A percentile compares a stretch with the other conserved stretches of the same genome.
These are phyloP conservation scores for Lichtheimia hyalospora DNA, from an alignment of 371 early-diverging fungal genomes.

Conservation along the genomic window DNA sequence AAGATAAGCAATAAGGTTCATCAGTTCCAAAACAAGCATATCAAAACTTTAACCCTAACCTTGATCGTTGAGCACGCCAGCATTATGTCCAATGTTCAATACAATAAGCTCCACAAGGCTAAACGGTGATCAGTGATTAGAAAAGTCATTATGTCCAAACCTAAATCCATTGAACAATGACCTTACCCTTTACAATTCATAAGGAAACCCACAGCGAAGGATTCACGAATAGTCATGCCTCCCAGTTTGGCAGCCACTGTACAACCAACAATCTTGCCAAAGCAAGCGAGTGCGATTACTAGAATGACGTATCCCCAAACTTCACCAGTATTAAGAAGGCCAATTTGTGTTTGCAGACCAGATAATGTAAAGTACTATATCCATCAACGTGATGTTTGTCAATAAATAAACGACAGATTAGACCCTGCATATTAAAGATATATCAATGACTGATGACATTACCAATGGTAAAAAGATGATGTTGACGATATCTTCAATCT, in stretches of 20 bases:
- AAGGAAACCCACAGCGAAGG: slow-evolving; percentile 83
- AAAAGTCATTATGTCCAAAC: background rate
- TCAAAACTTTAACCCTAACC: slow-evolving; percentile 23
- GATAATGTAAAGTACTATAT: slow-evolving; percentile 86
- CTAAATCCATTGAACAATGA: background rate
- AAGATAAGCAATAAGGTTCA: background rate
- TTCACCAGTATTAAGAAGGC: slow-evolving; percentile 63
- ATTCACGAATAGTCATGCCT: slow-evolving; percentile 81
- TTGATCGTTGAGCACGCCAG: slow-evolving; percentile 76
- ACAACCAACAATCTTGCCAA: slow-evolving; percentile 90
- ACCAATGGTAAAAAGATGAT: slow-evolving; percentile 87
- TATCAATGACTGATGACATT: slow-evolving; percentile 8
- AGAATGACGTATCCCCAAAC: slow-evolving; percentile 83
- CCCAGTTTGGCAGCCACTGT: slow-evolving; percentile 67
- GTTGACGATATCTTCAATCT: slow-evolving; percentile 88
- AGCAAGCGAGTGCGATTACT: slow-evolving; percentile 73
- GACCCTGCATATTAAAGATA: no score
- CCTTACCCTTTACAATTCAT: slow-evolving; percentile 93
- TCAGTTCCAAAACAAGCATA: background rate
- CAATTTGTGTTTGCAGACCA: slow-evolving; percentile 88
- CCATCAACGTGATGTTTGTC: slow-evolving; percentile 16
- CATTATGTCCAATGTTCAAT: slow-evolving; percentile 86
- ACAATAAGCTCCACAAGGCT: slow-evolving; percentile 91
- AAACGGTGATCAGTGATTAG: slow-evolving; percentile 1
- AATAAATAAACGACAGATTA: background rate